phyloP scores from a whole-genome alignment of 306 rosid genomes.

The Sophora flavescens region DNA sequence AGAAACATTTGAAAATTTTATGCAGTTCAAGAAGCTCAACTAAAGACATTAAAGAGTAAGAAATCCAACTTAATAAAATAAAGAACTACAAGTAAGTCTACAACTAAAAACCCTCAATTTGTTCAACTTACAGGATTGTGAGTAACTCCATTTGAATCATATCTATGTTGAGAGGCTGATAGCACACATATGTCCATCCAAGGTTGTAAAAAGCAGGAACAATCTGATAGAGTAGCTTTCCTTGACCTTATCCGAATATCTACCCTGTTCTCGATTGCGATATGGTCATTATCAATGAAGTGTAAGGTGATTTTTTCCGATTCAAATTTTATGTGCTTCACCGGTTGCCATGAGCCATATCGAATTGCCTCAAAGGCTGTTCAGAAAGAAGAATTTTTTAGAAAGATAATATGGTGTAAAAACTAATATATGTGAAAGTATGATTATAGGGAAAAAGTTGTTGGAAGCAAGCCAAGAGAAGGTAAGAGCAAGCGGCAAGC shows the following conservation, averaged over 20 bases:
- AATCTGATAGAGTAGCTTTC: constrained; percentile 65
- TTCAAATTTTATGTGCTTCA: too few relatives aligned
- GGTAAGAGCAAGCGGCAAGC: too few relatives aligned
- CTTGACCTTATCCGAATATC: too few relatives aligned
- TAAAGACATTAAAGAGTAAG: background rate
- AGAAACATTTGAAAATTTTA: constrained; percentile 5
- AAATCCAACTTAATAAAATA: constrained; percentile 33
- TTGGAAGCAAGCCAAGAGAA: background rate
- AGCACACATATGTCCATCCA: constrained; percentile 67
- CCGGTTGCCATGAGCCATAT: too few relatives aligned
- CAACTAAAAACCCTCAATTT: background rate
- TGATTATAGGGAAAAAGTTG: too few relatives aligned
- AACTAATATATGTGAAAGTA: too few relatives aligned
- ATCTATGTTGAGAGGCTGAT: constrained; percentile 35
- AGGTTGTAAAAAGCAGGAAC: constrained; percentile 68
- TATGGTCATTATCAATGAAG: too few relatives aligned
- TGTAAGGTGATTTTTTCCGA: too few relatives aligned
- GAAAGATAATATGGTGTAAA: too few relatives aligned
- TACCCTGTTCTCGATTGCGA: too few relatives aligned
- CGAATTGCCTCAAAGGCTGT: too few relatives aligned
- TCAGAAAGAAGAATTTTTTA: too few relatives aligned
- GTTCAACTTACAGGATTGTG: background rate
- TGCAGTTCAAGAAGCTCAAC: constrained; percentile 19
- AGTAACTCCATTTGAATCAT: constrained; percentile 31
- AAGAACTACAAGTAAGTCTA: background rate